Conservation (phyloP, 192 early-diverging fungal genomes). For the Coemansia sp. region DNA sequence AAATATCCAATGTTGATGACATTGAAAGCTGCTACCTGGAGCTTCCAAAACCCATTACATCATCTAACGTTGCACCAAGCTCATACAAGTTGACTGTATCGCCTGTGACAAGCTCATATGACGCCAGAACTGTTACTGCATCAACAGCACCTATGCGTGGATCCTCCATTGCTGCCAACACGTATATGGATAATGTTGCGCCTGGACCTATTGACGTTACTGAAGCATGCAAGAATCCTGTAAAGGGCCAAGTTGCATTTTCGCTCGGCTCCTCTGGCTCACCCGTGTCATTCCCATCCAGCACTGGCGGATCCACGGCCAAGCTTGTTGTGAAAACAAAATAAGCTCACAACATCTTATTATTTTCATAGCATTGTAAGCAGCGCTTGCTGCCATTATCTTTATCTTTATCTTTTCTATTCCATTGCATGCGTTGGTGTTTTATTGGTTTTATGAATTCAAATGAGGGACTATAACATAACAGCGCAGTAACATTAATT, state of each 20-base stretch:
- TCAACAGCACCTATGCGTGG: slow-evolving; percentile 13
- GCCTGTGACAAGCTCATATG: slow-evolving; percentile 9
- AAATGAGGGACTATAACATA: background rate
- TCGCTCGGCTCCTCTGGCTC: slow-evolving; percentile 16
- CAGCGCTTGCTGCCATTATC: background rate
- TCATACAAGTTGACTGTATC: slow-evolving; percentile 24
- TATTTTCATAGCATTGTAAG: background rate
- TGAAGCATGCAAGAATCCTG: slow-evolving; percentile 17
- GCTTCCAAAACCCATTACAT: slow-evolving; percentile 19
- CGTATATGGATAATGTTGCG: slow-evolving; percentile 13
- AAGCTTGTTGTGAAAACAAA: slow-evolving; percentile 21
- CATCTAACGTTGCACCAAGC: background rate
- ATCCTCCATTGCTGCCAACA: slow-evolving; percentile 14
- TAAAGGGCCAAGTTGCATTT: slow-evolving; percentile 22
- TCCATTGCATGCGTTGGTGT: background rate
- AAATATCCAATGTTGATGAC: background rate
- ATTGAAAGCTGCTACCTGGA: slow-evolving; percentile 26
- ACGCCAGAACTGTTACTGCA: slow-evolving; percentile 24
- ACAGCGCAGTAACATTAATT: slow-evolving; percentile 9
- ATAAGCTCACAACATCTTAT: background rate
- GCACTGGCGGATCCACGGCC: slow-evolving; percentile 26
- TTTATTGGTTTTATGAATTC: background rate
- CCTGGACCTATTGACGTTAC: slow-evolving; percentile 25
- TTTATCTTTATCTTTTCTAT: background rate
- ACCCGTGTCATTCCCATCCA: slow-evolving; percentile 26